Conservation (phyloP, 2,329 filamentous ascomycete species). For the Sarocladiaceae sp. region DNA sequence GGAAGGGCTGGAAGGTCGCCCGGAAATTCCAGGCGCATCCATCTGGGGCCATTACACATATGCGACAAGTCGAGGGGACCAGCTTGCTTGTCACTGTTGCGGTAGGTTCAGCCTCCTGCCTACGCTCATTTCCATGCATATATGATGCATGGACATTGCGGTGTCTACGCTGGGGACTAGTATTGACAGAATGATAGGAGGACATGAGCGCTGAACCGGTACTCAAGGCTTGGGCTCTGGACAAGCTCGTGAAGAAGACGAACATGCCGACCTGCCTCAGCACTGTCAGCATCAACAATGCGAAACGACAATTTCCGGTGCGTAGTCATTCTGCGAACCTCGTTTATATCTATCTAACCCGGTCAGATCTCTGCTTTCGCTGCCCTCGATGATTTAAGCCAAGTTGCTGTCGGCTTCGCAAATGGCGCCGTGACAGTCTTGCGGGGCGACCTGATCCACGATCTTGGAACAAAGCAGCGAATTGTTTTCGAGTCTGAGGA, state of each 20-base stretch:
- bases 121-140: too few relatives aligned
- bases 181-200: slow-evolving; percentile 50
- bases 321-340: slow-evolving; percentile 17
- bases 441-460: slow-evolving; percentile 89
- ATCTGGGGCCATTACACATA: slow-evolving; percentile 74
- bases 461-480: slow-evolving; percentile 88
- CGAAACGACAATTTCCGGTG: slow-evolving; percentile 87
- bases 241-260: slow-evolving; percentile 91
- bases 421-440: slow-evolving; percentile 94
- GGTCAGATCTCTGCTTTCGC: slow-evolving; percentile 78
- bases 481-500: slow-evolving; percentile 97
- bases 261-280: slow-evolving; percentile 84
- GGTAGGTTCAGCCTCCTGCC: slow-evolving; percentile 25
- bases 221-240: slow-evolving; percentile 95
- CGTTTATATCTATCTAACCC: slow-evolving; percentile 8
- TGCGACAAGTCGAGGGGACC: slow-evolving; percentile 87
- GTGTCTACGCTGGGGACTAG: too few relatives aligned
- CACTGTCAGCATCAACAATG: slow-evolving; percentile 82
- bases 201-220: slow-evolving; percentile 84
- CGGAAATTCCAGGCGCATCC: slow-evolving; percentile 87
- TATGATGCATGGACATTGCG: too few relatives aligned
- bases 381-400: slow-evolving; percentile 80
- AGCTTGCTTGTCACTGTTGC: slow-evolving; percentile 80
- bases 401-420: slow-evolving; percentile 91
- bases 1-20: slow-evolving; percentile 79